Conservation (phyloP, 768 basidiomycete species). For the Russula brevipes region DNA sequence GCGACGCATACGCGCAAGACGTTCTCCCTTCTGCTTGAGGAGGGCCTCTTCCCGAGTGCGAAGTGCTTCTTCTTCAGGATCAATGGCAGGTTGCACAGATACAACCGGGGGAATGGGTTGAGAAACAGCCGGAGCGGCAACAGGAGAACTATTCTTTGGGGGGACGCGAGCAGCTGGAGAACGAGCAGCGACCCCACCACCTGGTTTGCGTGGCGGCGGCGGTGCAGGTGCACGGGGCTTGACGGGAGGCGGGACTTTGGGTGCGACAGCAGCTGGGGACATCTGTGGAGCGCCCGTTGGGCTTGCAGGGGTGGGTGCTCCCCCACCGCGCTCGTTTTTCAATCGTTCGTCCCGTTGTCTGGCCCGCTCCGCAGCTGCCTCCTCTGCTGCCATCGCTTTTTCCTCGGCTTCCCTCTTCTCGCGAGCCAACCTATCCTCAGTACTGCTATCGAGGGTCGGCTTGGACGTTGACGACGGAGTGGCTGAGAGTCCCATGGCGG, state of each 20-base stretch:
- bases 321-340: slow-evolving; percentile 66
- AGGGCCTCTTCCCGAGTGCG: slow-evolving; percentile 64
- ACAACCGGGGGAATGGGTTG: slow-evolving; percentile 33
- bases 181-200: slow-evolving; percentile 25
- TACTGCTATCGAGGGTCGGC: slow-evolving; percentile 63
- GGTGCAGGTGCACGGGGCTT: slow-evolving; percentile 36
- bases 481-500: slow-evolving; percentile 69
- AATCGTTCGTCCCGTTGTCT: slow-evolving; percentile 64
- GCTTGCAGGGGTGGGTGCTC: slow-evolving; percentile 35
- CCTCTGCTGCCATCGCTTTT: slow-evolving; percentile 71
- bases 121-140: slow-evolving; percentile 34
- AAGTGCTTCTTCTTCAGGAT: slow-evolving; percentile 73
- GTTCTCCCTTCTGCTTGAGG: slow-evolving; percentile 68
- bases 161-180: slow-evolving; percentile 33
- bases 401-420: slow-evolving; percentile 92
- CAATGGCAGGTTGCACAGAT: slow-evolving; percentile 46
- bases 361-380: slow-evolving; percentile 76
- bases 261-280: slow-evolving; percentile 34
- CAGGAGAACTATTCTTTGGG: slow-evolving; percentile 29
- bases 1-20: slow-evolving; percentile 60
- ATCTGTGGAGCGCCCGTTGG: slow-evolving; percentile 31
- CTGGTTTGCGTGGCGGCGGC: slow-evolving; percentile 38
- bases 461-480: slow-evolving; percentile 37
- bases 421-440: slow-evolving; percentile 77
- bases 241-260: slow-evolving; percentile 33